These are phyloP conservation scores for Ustilago bromivora DNA, from an alignment of 1,284 basidiomycete genomes.

Conservation along the genomic window DNA sequence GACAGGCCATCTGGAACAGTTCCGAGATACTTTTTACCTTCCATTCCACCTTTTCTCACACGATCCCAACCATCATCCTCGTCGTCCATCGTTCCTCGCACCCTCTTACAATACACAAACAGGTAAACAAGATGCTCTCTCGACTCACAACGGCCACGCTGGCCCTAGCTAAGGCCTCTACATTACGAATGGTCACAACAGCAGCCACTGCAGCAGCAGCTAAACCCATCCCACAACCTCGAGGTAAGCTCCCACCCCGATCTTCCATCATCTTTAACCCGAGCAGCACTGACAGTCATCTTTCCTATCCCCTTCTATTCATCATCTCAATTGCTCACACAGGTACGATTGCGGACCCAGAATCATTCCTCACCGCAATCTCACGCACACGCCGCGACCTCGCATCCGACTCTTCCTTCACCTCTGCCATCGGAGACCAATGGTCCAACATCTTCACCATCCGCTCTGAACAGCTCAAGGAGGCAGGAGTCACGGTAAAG, in stretches of 20 bases:
- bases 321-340: background rate
- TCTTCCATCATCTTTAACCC: background rate
- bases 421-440: slow-evolving; percentile 70
- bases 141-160: slow-evolving; percentile 8
- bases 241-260: slow-evolving; percentile 1
- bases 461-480: slow-evolving; percentile 75
- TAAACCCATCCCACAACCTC: slow-evolving; percentile 24
- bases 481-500: slow-evolving; percentile 76
- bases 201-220: slow-evolving; percentile 13
- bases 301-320: background rate
- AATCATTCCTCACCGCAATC: slow-evolving; percentile 78
- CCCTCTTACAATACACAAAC: background rate
- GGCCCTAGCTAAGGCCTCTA: slow-evolving; percentile 21
- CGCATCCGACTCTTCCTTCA: slow-evolving; percentile 61
- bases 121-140: slow-evolving; percentile 16
- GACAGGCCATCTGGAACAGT: background rate
- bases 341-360: slow-evolving; percentile 26
- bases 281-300: background rate
- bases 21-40: slow-evolving; percentile 35
- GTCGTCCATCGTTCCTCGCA: background rate
- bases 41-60: slow-evolving; percentile 19
- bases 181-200: slow-evolving; percentile 27
- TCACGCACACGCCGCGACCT: slow-evolving; percentile 79
- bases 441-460: slow-evolving; percentile 80
- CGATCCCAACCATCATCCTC: slow-evolving; percentile 9